Base-by-base conservation (phyloP, 2,329 filamentous ascomycete genomes). In the Clonostachys solani region DNA sequence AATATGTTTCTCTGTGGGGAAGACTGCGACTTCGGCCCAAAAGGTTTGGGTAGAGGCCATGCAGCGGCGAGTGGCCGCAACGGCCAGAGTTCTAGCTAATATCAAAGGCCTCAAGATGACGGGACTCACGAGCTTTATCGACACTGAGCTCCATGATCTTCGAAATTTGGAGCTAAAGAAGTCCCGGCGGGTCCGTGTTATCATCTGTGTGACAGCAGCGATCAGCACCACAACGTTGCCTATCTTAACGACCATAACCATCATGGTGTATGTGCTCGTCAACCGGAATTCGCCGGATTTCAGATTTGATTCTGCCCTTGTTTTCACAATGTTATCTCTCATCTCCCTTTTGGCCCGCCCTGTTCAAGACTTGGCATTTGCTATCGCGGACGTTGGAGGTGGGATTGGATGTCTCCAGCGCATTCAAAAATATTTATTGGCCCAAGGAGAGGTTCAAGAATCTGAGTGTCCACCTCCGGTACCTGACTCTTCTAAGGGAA, bases 71-170 rank as follows among this genome's bases (percentile, higher is more conserved):
- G 63, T 69, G 1, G 60, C 58, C 1, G 35, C 59, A 10, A 63
- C 64, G 1, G 51, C 61, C 16, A 60, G 56, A 7, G 55, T 56
- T 12, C 60, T 68, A 43, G 54, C 60, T 2, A 53, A 61, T n/a
- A 62, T 66, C 55, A 65, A 65, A 41, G 47, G 57, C 8, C 56
- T 61, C 48, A 66, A 66, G 47, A 60, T 65, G 4, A 61, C 60
- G 0, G 61, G 61, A 3, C 54, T 64, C 6, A 48, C 57, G 1
- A 52, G 52, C 0, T 54, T 57, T 3, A 51, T 63, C 5, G 47
- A 51, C 16, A 47, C 51, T 1, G 51, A 53, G 2, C 48, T 60
- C 8, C 51, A 54, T 23, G 19, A 33, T 4, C 43, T 53, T 15
- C 54, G 59, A 6, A 40, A 49, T 4, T 42, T 47, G 1, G 59